phyloP scores from a whole-genome alignment of 805 yeast genomes.

The Lipomyces starkeyi region DNA sequence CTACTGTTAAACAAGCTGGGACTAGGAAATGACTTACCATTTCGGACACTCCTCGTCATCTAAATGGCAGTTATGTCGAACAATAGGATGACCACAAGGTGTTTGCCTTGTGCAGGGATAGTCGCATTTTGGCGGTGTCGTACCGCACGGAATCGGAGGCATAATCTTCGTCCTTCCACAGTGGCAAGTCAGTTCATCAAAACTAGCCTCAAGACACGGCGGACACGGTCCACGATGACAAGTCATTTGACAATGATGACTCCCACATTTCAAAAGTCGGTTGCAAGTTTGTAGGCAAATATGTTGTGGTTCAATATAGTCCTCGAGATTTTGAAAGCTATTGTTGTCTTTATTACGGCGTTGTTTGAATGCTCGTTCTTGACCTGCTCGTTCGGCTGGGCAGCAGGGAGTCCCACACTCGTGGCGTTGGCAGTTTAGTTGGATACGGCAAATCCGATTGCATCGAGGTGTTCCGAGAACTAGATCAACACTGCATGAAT shows the following conservation, averaged over 20 bases:
- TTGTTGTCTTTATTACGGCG: slow-evolving; percentile 21
- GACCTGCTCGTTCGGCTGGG: slow-evolving; percentile 65
- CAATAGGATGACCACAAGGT: slow-evolving; percentile 44
- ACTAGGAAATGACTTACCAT: slow-evolving; percentile 49
- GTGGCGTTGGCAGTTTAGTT: slow-evolving; percentile 81
- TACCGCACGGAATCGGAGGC: slow-evolving; percentile 47
- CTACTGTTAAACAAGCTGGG: neutral
- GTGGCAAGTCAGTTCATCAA: slow-evolving; percentile 43
- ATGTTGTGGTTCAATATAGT: slow-evolving; percentile 42
- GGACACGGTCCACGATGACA: slow-evolving; percentile 47
- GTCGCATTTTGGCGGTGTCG: slow-evolving; percentile 41
- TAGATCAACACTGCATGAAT: slow-evolving; percentile 17
- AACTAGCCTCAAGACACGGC: slow-evolving; percentile 43
- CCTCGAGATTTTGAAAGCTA: slow-evolving; percentile 48
- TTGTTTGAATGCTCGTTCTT: slow-evolving; percentile 47
- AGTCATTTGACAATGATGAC: slow-evolving; percentile 41
- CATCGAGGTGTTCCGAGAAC: slow-evolving; percentile 59
- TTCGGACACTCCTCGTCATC: slow-evolving; percentile 70
- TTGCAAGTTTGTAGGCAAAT: slow-evolving; percentile 43
- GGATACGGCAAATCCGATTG: slow-evolving; percentile 70
- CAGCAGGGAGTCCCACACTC: slow-evolving; percentile 75
- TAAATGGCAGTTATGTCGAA: slow-evolving; percentile 75
- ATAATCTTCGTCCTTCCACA: slow-evolving; percentile 44
- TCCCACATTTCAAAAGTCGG: slow-evolving; percentile 42
- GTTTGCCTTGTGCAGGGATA: slow-evolving; percentile 40